Evolutionary conservation across 2,329 filamentous ascomycete species (phyloP).

Genomic region (Epichloe elymi): DNA sequence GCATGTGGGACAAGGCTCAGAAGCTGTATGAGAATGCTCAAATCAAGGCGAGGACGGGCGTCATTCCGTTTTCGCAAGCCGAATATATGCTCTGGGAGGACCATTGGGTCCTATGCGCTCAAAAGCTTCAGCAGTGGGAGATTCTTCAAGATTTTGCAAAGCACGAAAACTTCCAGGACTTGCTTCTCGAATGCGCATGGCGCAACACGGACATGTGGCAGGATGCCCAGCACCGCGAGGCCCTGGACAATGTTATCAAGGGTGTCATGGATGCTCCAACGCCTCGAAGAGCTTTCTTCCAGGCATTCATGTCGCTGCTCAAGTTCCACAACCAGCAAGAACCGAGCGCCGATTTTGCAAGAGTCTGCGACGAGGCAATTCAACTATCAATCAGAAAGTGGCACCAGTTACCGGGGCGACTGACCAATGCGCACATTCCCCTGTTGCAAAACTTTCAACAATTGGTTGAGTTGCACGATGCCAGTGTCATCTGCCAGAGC

Average conservation of each 20-base stretch:
- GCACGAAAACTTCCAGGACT: conserved; percentile 95
- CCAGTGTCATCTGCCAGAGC: conserved; percentile 90
- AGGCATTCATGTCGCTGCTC: conserved; percentile 92
- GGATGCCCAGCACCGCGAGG: conserved; percentile 70
- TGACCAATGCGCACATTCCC: conserved; percentile 91
- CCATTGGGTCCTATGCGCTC: conserved; percentile 94
- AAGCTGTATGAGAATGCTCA: conserved; percentile 93
- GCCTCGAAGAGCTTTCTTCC: conserved; percentile 88
- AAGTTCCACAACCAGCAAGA: conserved; percentile 90
- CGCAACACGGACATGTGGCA: conserved; percentile 93
- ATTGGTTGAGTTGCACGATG: conserved; percentile 91
- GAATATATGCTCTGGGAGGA: conserved; percentile 99
- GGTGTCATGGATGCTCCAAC: conserved; percentile 96
- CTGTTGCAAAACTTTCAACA: conserved; percentile 97
- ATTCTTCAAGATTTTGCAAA: conserved; percentile 96
- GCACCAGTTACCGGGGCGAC: conserved; percentile 89
- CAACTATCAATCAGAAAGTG: conserved; percentile 96
- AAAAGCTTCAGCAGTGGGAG: conserved; percentile 98
- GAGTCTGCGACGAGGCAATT: conserved; percentile 90
- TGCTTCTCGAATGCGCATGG: conserved; percentile 92
- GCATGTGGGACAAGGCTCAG: conserved; percentile 99
- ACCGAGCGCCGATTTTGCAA: conserved; percentile 63
- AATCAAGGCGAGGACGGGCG: conserved; percentile 89
- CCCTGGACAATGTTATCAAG: conserved; percentile 86
- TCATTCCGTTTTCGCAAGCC: conserved; percentile 88